These are phyloP conservation scores for Beauveria asiatica DNA, from an alignment of 2,329 filamentous ascomycete genomes.

Conservation along the genomic window DNA sequence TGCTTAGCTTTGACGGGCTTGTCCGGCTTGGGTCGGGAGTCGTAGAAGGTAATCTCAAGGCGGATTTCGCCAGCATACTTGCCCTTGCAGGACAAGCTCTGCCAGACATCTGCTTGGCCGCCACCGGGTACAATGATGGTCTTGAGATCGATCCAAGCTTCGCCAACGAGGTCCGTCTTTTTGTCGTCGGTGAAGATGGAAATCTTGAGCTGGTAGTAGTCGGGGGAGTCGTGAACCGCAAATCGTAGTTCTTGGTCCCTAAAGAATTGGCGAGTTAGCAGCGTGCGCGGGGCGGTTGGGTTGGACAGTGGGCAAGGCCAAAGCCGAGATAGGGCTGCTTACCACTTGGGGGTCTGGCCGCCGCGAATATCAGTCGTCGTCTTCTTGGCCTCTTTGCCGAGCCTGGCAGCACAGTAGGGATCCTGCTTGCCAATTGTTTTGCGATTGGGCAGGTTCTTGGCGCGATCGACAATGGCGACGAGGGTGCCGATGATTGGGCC, in stretches of 20 bases:
- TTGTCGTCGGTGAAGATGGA: slow-evolving; percentile 98
- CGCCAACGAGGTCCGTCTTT: slow-evolving; percentile 91
- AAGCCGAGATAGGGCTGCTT: slow-evolving; percentile 19
- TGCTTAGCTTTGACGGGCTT: slow-evolving; percentile 53
- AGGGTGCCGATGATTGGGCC: slow-evolving; percentile 90
- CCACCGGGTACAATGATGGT: slow-evolving; percentile 76
- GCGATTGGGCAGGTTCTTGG: slow-evolving; percentile 92
- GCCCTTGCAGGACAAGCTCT: slow-evolving; percentile 74
- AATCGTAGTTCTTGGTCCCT: slow-evolving; percentile 99
- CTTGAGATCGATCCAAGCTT: slow-evolving; percentile 79
- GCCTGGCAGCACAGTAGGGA: slow-evolving; percentile 85
- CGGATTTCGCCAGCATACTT: slow-evolving; percentile 95
- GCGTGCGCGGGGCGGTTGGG: background rate
- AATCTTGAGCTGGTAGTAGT: slow-evolving; percentile 92
- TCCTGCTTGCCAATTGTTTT: slow-evolving; percentile 99
- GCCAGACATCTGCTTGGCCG: slow-evolving; percentile 92
- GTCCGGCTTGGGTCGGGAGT: slow-evolving; percentile 73
- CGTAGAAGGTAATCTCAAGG: slow-evolving; percentile 95
- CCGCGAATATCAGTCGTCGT: slow-evolving; percentile 89
- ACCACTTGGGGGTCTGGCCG: slow-evolving; percentile 95
- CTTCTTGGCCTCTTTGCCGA: slow-evolving; percentile 97
- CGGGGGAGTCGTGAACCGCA: slow-evolving; percentile 87
- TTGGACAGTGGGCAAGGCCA: too few relatives aligned
- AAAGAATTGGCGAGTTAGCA: slow-evolving; percentile 14
- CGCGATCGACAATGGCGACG: slow-evolving; percentile 84